Conservation (phyloP, 306 rosid genomes). For the Prunus fruticosa region DNA sequence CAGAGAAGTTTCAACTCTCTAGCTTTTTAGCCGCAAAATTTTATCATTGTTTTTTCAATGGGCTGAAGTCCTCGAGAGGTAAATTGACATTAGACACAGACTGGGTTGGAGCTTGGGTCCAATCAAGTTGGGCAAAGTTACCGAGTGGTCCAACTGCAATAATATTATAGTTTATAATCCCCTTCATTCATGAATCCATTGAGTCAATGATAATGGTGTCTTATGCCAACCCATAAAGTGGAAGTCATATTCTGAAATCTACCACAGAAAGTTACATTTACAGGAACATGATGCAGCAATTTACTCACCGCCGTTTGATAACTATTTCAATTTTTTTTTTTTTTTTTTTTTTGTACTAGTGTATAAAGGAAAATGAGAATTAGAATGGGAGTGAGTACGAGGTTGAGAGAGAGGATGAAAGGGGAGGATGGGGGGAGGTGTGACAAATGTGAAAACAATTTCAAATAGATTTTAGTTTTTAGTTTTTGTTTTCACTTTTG, state of each 20-base stretch:
- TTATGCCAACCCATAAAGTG: background rate
- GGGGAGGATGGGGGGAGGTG: too few relatives aligned
- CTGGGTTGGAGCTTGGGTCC: background rate
- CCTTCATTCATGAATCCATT: background rate
- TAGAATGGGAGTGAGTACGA: too few relatives aligned
- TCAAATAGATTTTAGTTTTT: too few relatives aligned
- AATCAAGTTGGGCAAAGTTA: background rate
- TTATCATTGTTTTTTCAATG: background rate
- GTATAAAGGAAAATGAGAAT: too few relatives aligned
- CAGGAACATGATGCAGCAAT: too few relatives aligned
- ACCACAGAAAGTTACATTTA: background rate
- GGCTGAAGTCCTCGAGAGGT: background rate
- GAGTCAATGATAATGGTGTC: background rate
- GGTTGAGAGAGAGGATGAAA: too few relatives aligned
- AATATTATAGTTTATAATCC: background rate
- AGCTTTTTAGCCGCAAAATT: background rate
- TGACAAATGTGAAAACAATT: too few relatives aligned
- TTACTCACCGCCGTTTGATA: too few relatives aligned
- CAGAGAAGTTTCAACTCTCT: background rate
- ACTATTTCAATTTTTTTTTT: accelerated
- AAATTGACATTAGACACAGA: background rate
- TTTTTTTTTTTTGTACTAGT: too few relatives aligned
- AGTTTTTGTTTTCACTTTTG: too few relatives aligned
- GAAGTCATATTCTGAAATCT: background rate
- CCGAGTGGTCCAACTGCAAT: background rate